Evolutionary conservation across 2,329 filamentous ascomycete genomes (phyloP), one percentile per base, ranked within the genome.

Genomic region (Ascomycota sp.): DNA sequence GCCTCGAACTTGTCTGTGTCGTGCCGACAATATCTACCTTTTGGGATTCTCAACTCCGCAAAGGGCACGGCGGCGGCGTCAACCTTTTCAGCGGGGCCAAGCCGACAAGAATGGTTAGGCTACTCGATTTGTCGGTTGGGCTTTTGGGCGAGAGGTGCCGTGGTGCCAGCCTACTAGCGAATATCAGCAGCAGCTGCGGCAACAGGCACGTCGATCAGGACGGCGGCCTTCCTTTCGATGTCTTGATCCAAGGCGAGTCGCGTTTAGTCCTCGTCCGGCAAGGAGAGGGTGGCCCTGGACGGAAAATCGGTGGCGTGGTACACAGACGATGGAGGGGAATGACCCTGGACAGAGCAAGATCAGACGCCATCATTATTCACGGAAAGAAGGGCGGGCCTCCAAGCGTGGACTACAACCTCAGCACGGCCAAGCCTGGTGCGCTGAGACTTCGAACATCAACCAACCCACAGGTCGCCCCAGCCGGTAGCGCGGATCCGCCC

Each of bases 11-110:
- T 26, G 61, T 72, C 21, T 67, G 62, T 21, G 58, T 68, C 24
- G 65, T 72, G 32, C 64, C 67, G 1, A 57, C 58, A 0, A 51
- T 72, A 6, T 52, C 61, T 6, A 59, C 60, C 10, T 72, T 72
- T 49, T 72, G 68, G 67, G 67, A 71, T 27, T 61, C 66, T 1
- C 66, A 72, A 40, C 54, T 67, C 9, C 62, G 64, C 9, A 63
- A 59, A 39, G 56, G 58, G 10, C 51, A 51, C 7, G 59, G 61
- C n/a, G 59, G 59, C 9, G 60, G 62, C 2, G 60, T 62, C 6
- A 68, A 68, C 36, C 49, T 70, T 2, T 72, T 71, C 41, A 65
- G 61, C 37, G 64, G 65, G 32, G 53, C 62, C 0, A 64, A 66
- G 36, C 62, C 64, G 0, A 61, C 60, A 2, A 58, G 62, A 32